phyloP scores from a whole-genome alignment of 495 filamentous ascomycete genomes.

The Podospora pseudocomata region DNA sequence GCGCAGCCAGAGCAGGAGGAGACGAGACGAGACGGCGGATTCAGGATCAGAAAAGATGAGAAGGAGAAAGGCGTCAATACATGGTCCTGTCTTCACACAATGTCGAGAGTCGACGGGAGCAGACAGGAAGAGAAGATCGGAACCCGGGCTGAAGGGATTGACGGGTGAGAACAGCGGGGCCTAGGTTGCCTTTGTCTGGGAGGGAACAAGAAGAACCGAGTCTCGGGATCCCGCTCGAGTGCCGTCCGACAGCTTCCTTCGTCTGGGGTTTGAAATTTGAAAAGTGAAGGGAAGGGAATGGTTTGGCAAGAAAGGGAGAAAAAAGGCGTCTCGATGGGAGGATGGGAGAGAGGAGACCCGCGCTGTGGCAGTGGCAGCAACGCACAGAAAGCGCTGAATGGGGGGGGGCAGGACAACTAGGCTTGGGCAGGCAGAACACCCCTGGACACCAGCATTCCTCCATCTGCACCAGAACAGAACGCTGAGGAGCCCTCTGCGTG shows the following conservation, averaged over 20 bases:
- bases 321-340: neutral
- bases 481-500: neutral
- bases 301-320: constrained; percentile 1
- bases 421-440: constrained; percentile 15
- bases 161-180: constrained; percentile 13
- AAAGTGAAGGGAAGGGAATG: neutral
- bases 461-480: neutral
- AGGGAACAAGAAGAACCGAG: constrained; percentile 10
- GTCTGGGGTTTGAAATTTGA: neutral
- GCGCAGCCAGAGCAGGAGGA: constrained; percentile 17
- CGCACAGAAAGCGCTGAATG: constrained; percentile 10
- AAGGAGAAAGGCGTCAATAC: constrained; percentile 17
- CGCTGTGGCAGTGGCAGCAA: constrained; percentile 5
- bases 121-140: neutral
- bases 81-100: constrained; percentile 13
- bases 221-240: constrained; percentile 11
- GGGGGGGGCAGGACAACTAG: constrained; percentile 8
- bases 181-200: constrained; percentile 15
- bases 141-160: neutral
- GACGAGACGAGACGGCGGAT: constrained; percentile 1
- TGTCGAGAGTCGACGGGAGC: neutral
- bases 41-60: constrained; percentile 12
- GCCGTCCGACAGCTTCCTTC: constrained; percentile 7
- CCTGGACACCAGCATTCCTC: constrained; percentile 3
- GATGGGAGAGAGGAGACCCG: neutral